Evolutionary conservation across 257 asterid genomes (phyloP).

Genomic region (Primulina eburnea): DNA sequence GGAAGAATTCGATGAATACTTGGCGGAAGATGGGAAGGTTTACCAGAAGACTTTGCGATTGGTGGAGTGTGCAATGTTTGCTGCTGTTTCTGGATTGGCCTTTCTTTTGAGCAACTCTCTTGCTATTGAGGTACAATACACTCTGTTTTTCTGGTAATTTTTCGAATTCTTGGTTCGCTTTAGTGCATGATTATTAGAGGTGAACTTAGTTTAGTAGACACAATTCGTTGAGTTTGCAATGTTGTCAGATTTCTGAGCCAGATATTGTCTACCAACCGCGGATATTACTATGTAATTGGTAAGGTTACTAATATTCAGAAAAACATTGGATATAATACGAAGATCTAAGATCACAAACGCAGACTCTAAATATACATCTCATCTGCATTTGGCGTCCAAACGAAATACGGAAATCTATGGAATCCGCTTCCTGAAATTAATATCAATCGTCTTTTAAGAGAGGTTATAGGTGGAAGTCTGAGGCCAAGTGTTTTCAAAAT

Average conservation of each 20-base stretch:
- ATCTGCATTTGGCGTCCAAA: neutral
- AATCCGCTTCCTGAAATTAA: neutral
- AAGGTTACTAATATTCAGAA: neutral
- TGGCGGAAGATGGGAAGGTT: conserved; percentile 83
- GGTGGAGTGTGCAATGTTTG: conserved; percentile 97
- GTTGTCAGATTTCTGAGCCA: too few relatives aligned
- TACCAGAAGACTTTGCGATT: conserved; percentile 77
- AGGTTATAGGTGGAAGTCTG: neutral
- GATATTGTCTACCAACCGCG: neutral
- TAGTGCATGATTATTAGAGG: neutral
- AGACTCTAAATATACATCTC: neutral
- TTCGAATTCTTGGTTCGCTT: neutral
- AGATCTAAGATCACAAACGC: neutral
- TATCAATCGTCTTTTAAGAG: neutral
- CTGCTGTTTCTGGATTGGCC: conserved; percentile 89
- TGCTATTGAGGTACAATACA: conserved; percentile 68
- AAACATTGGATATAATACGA: neutral
- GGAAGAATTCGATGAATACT: conserved; percentile 59
- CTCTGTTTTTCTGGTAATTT: neutral
- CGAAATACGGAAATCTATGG: neutral
- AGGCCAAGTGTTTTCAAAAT: neutral
- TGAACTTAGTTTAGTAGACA: neutral
- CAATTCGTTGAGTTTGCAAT: too few relatives aligned
- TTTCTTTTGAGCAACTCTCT: conserved; percentile 92
- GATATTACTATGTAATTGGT: neutral